phyloP scores from a whole-genome alignment of 495 filamentous ascomycete species.

The Aspergillus wentii region DNA sequence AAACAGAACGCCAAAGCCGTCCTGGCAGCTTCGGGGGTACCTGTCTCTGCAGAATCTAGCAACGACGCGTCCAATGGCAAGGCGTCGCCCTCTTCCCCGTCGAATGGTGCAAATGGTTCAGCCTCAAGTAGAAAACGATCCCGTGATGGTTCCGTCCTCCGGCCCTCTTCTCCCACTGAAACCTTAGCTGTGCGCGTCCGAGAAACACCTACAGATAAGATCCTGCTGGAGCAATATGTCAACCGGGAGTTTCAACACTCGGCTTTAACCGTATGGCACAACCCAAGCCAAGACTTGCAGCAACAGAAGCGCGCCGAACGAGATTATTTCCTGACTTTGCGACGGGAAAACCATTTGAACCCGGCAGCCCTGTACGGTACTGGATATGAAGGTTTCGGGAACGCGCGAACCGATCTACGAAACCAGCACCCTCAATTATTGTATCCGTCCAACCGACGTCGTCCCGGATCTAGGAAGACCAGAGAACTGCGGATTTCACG shows the following conservation, averaged over 20 bases:
- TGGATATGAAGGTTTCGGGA: conserved; percentile 88
- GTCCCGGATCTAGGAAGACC: conserved; percentile 69
- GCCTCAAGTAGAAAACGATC: conserved; percentile 53
- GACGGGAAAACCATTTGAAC: conserved; percentile 45
- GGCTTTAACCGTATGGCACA: conserved; percentile 40
- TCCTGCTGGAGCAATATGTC: conserved; percentile 70
- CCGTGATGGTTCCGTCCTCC: conserved; percentile 50
- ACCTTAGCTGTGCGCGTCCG: conserved; percentile 28
- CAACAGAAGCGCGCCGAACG: conserved; percentile 50
- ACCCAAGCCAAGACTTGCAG: conserved; percentile 42
- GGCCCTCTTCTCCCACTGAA: conserved; percentile 21
- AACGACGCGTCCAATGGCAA: conserved; percentile 28
- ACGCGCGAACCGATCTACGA: conserved; percentile 66
- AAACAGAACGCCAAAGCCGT: conserved; percentile 58
- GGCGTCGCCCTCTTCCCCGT: conserved; percentile 12
- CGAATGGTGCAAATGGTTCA: conserved; percentile 38
- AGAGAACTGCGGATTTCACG: conserved; percentile 64
- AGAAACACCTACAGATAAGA: conserved; percentile 43
- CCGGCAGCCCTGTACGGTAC: conserved; percentile 66
- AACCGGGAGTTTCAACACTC: conserved; percentile 70
- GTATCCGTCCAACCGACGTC: conserved; percentile 69
- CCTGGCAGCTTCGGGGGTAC: conserved; percentile 45
- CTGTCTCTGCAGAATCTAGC: conserved; percentile 18
- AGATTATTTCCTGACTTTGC: conserved; percentile 45
- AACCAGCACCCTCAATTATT: conserved; percentile 54